Evolutionary conservation across 2,329 filamentous ascomycete genomes (phyloP), one percentile per base, ranked within the genome.

Genomic region (Exophiala spinifera): DNA sequence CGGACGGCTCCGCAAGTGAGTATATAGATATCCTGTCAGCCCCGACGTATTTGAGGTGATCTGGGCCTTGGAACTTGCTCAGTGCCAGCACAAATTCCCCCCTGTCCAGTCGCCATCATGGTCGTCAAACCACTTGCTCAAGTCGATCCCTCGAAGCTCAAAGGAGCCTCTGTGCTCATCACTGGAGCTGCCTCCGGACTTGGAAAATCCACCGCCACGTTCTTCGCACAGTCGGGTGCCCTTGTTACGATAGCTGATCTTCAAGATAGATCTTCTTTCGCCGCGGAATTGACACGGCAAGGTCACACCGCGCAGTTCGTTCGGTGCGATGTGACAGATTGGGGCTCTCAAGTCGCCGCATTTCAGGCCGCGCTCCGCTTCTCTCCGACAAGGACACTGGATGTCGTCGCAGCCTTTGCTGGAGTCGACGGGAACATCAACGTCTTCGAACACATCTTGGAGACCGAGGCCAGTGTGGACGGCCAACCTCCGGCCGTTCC

Each of bases 81-180:
- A 31, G 6, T 11, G 28, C 6, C 28, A 31, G 11, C 10, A 31
- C 7, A 31, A 10, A 31, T 10, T 7, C 11, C 28, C 28, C 10
- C 10, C n/a, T n/a, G 28, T 31, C 8, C 28, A 31, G 11, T 31
- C 7, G 28, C 28, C 28, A 31, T 31, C 28, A 31, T 31, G 28
- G 28, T 31, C 28, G 28, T 31, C 10, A 6, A 31, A 31, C 28
- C 34, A 17, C 50, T 53, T 25, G 4, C 50, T 13, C 52, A 43
- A 1, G 25, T 44, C 31, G 46, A 55, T 21, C 51, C 52, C 13
- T 31, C 36, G 3, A 46, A 20, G 6, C 53, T 66, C 25, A 51
- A 56, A 65, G 71, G 67, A 67, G 75, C 75, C 66, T 64, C 75
- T n/a, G 70, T 76, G 48, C 70, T 77, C 56, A 67, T 77, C 14